A percentile compares a stretch with the other conserved stretches of the same genome.
Evolutionary conservation across 169 alveolate genomes (phyloP).

Genomic region (Plasmodium cynomolgi): DNA sequence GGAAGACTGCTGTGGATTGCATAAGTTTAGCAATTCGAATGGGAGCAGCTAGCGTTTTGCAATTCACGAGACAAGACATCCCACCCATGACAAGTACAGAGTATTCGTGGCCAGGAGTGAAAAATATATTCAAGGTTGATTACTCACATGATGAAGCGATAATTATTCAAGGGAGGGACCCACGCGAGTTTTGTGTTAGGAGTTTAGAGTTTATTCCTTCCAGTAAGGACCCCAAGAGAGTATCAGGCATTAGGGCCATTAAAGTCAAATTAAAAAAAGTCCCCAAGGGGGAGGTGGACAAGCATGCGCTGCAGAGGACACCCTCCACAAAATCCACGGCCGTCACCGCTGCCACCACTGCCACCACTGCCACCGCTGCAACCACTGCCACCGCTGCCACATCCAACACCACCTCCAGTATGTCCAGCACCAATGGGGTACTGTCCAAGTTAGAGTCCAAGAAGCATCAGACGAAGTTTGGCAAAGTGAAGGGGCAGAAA

Average conservation of each 20-base stretch:
- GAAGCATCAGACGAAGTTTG: neutral
- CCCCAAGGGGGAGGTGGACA: neutral
- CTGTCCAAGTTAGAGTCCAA: neutral
- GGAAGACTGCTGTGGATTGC: slow-evolving; percentile 86
- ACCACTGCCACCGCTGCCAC: neutral
- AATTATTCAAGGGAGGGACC: slow-evolving; percentile 81
- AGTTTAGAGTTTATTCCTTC: slow-evolving; percentile 78
- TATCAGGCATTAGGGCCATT: slow-evolving; percentile 76
- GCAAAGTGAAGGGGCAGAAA: neutral
- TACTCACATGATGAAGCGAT: slow-evolving; percentile 82
- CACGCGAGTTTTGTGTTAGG: slow-evolving; percentile 78
- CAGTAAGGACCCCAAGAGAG: slow-evolving; percentile 77
- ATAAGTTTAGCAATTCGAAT: slow-evolving; percentile 82
- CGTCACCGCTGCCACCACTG: neutral
- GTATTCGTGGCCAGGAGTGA: slow-evolving; percentile 75
- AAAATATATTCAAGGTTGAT: slow-evolving; percentile 75
- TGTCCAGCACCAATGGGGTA: neutral
- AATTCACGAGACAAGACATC: slow-evolving; percentile 79
- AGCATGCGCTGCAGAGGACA: neutral
- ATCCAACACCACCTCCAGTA: neutral
- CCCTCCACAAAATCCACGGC: neutral
- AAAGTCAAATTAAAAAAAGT: slow-evolving; percentile 62
- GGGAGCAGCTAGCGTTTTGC: slow-evolving; percentile 83
- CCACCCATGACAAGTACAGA: slow-evolving; percentile 55
- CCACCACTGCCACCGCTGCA: too few species aligned